Evolutionary conservation across 202 grass and related monocot genomes (phyloP).

Genomic region (Digitaria exilis): DNA sequence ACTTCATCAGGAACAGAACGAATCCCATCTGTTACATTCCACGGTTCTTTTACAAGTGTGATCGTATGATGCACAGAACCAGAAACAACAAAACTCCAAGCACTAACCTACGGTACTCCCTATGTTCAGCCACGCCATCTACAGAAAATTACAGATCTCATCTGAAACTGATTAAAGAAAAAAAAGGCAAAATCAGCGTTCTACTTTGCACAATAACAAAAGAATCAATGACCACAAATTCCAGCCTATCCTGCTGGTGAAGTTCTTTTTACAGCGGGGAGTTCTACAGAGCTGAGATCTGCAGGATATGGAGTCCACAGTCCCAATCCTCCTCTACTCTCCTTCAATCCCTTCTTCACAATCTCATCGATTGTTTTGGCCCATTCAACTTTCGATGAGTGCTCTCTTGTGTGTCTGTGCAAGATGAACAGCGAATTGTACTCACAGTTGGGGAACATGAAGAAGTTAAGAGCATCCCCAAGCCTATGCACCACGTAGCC

Average conservation of each 20-base stretch:
- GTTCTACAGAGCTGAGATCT: slow-evolving; percentile 63
- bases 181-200: neutral
- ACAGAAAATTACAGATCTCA: slow-evolving; percentile 23
- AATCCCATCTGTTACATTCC: neutral
- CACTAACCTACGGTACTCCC: neutral
- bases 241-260: slow-evolving; percentile 64
- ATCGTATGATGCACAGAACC: neutral
- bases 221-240: neutral
- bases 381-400: slow-evolving; percentile 93
- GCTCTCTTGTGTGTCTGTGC: slow-evolving; percentile 88
- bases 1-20: neutral
- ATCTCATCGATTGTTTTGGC: slow-evolving; percentile 87
- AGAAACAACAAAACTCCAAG: neutral
- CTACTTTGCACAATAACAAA: slow-evolving; percentile 36
- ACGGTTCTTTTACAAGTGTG: neutral
- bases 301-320: slow-evolving; percentile 77
- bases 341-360: slow-evolving; percentile 70
- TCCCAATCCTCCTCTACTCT: slow-evolving; percentile 85
- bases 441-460: slow-evolving; percentile 99
- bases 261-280: slow-evolving; percentile 68
- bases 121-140: neutral
- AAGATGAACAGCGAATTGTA: slow-evolving; percentile 95
- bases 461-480: slow-evolving; percentile 65
- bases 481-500: slow-evolving; percentile 72
- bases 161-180: neutral